Percentiles rank a stretch among this genome's conserved stretches.
Conservation (phyloP, 371 early-diverging fungal species). For the Saksenaea oblongispora region DNA sequence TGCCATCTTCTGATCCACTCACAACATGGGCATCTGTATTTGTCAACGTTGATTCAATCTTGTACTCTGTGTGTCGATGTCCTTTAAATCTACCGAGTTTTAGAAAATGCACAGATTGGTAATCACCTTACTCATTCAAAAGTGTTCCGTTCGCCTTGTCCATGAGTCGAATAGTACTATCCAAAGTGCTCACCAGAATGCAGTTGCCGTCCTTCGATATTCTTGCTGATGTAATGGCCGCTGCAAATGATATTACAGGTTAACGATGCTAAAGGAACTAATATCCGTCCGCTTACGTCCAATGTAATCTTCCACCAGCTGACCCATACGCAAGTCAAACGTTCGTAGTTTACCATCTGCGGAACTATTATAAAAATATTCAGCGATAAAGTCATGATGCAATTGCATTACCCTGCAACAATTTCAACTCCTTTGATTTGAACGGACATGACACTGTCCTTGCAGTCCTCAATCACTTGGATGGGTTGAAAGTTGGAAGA, state of each 20-base stretch:
- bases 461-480: conserved; percentile 84
- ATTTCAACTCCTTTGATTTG: conserved; percentile 72
- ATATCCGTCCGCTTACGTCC: conserved; percentile 49
- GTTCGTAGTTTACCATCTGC: conserved; percentile 83
- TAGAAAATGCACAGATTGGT: neutral
- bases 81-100: conserved; percentile 65
- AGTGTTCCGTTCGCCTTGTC: conserved; percentile 79
- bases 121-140: conserved; percentile 65
- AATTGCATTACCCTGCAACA: conserved; percentile 63
- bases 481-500: conserved; percentile 73
- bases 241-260: conserved; percentile 43
- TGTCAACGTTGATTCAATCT: conserved; percentile 67
- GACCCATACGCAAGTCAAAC: conserved; percentile 86
- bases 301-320: conserved; percentile 68
- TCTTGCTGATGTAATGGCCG: conserved; percentile 78
- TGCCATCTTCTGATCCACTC: conserved; percentile 92
- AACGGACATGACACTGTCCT: conserved; percentile 86
- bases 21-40: conserved; percentile 77
- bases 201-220: conserved; percentile 79
- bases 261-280: too few relatives aligned
- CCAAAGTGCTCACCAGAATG: conserved; percentile 74
- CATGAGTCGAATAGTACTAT: conserved; percentile 77
- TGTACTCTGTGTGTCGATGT: conserved; percentile 78
- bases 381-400: neutral
- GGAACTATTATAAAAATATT: conserved; percentile 44